Evolutionary conservation across 192 early-diverging fungal genomes (phyloP), one percentile per base, ranked within the genome.

Genomic region (Phlyctochytrium arcticum): DNA sequence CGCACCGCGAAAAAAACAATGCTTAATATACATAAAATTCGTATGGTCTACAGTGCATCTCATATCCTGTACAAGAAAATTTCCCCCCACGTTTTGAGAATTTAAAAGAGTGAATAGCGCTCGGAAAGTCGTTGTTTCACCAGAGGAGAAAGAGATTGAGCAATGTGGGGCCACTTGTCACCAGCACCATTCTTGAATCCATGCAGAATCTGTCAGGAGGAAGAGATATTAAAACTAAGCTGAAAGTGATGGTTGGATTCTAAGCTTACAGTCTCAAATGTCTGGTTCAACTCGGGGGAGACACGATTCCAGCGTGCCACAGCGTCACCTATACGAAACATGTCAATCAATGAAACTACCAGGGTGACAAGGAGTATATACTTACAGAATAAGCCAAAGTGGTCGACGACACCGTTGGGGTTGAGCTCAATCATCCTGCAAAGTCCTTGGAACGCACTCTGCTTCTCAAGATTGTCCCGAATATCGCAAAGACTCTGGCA

Each of bases 401-500:
- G 10, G 15, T 54, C 8, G 8, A 61, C 31, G 24, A 75, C 67
- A 23, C 69, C 93, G 49, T 93, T 82, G 15, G 97, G 95, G 73
- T 97, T 97, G 37, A 83, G 72, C 59, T 89, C 80, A 44, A 97
- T 92, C 87, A 98, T 90, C 33, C 87, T 84, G 77, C 94, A 96
- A 67, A 99, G 68, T 36, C 97, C 97, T 65, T 81, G 80, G 84
- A 95, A 99, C n/a, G 97, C 93, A 56, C 88, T 91, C 60, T 89
- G 88, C 80, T 99, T 99, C 74, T 99, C 97, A 6, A 90, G 84
- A 65, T 98, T 97, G 75, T 98, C 95, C 62, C 89, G 87, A 61
- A 98, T 88, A 15, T 81, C 79, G 19, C 88, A 67, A 46, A 96
- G 82, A 30, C 88, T 83, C 57, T 80, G 67, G 54, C 82, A 78